Evolutionary conservation across 2,329 filamentous ascomycete species (phyloP), one percentile per base, ranked within the genome.

Genomic region (Diplocarpon mali): DNA sequence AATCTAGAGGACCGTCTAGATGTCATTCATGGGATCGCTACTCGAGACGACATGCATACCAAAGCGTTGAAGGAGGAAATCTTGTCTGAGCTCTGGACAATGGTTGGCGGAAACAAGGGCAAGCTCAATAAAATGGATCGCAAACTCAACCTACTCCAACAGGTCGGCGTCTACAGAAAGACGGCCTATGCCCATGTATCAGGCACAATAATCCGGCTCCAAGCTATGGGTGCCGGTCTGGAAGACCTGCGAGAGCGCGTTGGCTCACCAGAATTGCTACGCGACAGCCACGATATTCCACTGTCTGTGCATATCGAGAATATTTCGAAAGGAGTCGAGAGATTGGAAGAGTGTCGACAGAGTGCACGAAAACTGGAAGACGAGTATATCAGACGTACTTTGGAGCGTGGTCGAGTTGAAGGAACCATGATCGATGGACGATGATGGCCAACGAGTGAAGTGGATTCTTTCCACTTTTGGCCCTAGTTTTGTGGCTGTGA

Each of bases 251-350:
- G 83, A 16, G 82, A 87, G 48, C 68, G 80, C 5, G 81, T 89
- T 9, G 78, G 76, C 0, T 72, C 75, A 45, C 83, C 85, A 0
- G 79, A 78, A 51, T 61, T 82, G 9, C 56, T 79, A 10, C 71
- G 71, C 1, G 71, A 68, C 20, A 65, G 66, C 7, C 61, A 56
- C 2, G 65, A 69, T 24, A 69, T 86, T 9, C 83, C 84, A 2
- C 66, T 92, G 4, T 72, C 73, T 40, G 79, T 86, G 35, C 84
- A 92, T 58, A 79, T 92, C 34, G 78, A 86, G 53, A 80, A 78
- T 45, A 87, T 92, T 49, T 71, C 83, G 46, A 68, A 76, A 39
- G 82, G 83, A 0, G 76, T 89, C 1, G 81, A 88, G 62, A 70
- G 85, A 50, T 65, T 92, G 48, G 79, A 85, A 60, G 64, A 67